Evolutionary conservation across 331 rosid species (phyloP).

Genomic region (Malus hybrid): DNA sequence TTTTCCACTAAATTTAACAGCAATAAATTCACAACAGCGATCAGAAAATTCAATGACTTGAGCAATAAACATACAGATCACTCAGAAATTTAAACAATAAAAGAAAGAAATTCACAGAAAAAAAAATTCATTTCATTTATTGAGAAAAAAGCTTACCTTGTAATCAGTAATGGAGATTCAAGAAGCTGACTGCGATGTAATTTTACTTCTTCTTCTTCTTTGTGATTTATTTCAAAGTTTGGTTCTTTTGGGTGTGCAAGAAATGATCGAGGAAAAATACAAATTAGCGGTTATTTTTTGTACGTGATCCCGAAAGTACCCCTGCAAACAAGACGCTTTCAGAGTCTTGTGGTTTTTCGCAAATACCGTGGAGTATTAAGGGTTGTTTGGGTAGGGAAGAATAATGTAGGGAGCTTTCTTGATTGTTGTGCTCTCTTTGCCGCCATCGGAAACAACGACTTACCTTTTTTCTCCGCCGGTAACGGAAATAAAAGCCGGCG

Average conservation of each 20-base stretch:
- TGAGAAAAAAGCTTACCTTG: neutral
- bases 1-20: neutral
- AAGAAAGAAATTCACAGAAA: neutral
- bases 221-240: neutral
- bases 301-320: neutral
- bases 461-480: neutral
- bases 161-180: neutral
- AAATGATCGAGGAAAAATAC: neutral
- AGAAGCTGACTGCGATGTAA: neutral
- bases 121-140: neutral
- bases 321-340: neutral
- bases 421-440: neutral
- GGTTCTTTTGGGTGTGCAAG: neutral
- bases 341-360: neutral
- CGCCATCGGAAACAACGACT: neutral
- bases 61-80: neutral
- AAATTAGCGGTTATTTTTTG: conserved; percentile 3
- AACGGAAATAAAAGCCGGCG: neutral
- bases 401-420: neutral
- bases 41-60: neutral
- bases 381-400: neutral
- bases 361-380: neutral
- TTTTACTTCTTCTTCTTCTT: neutral
- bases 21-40: neutral
- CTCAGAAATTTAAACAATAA: neutral